These are phyloP conservation scores for Pisolithus orientalis DNA, from an alignment of 768 basidiomycete genomes.

Conservation along the genomic window DNA sequence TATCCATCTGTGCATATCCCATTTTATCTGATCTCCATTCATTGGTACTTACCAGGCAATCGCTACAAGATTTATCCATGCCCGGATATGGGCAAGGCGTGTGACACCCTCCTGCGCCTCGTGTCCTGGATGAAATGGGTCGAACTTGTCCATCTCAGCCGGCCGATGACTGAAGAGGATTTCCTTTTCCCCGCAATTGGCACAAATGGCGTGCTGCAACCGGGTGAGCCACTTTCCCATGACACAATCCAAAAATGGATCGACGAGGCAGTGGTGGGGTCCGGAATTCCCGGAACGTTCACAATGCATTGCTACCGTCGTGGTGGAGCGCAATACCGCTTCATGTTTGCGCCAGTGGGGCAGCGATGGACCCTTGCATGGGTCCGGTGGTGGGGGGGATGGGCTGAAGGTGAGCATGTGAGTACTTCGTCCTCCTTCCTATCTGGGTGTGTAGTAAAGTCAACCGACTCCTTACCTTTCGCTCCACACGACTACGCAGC, in stretches of 20 bases:
- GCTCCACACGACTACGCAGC: neutral
- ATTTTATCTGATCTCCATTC: too few relatives aligned
- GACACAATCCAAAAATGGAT: constrained; percentile 18
- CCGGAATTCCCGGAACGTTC: constrained; percentile 8
- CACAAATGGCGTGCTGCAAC: constrained; percentile 11
- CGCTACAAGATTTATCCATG: neutral
- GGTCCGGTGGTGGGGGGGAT: constrained; percentile 39
- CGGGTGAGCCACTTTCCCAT: constrained; percentile 16
- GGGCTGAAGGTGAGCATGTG: constrained; percentile 34
- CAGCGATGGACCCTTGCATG: constrained; percentile 30
- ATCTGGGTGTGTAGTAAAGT: neutral
- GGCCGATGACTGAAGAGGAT: constrained; percentile 9
- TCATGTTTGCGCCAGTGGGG: constrained; percentile 28
- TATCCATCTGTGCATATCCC: too few relatives aligned
- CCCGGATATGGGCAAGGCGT: neutral
- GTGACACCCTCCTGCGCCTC: neutral
- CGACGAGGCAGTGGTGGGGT: constrained; percentile 7
- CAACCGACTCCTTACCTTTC: neutral
- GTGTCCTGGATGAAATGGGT: constrained; percentile 3
- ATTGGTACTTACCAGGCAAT: neutral
- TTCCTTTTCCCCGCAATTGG: constrained; percentile 21
- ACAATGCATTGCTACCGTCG: constrained; percentile 23
- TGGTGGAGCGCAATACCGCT: constrained; percentile 24
- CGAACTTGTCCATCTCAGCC: neutral
- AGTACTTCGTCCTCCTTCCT: constrained; percentile 5